Conservation (phyloP, 2,329 filamentous ascomycete species). For the Colletotrichum trifolii region DNA sequence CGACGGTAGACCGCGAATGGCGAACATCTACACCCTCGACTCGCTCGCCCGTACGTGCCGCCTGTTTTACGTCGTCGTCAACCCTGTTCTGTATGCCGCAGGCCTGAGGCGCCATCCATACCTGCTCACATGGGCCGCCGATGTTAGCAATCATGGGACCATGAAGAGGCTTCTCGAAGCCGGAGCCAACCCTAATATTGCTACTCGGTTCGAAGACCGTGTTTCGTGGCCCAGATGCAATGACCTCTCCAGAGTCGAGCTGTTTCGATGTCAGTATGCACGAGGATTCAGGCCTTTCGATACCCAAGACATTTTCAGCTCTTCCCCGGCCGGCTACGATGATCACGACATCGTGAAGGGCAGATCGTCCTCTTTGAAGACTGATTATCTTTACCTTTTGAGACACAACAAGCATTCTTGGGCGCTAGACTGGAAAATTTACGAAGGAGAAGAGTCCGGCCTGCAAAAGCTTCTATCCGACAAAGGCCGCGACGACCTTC, state of each 20-base stretch:
- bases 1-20: too few species aligned
- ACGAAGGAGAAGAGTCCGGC: background rate
- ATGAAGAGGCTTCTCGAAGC: background rate
- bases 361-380: too few species aligned
- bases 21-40: too few species aligned
- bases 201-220: background rate
- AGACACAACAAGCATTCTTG: too few species aligned
- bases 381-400: too few species aligned
- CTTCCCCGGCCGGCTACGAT: background rate
- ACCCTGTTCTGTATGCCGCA: background rate
- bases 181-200: background rate
- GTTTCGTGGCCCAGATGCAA: background rate
- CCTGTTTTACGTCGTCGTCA: background rate
- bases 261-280: too few species aligned
- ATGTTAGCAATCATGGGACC: background rate
- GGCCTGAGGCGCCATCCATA: background rate
- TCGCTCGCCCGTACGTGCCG: background rate
- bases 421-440: too few species aligned
- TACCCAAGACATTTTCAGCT: too few species aligned
- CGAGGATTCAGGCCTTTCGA: too few species aligned
- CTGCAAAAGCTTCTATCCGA: background rate
- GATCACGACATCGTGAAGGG: too few species aligned
- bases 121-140: slow-evolving; percentile 2
- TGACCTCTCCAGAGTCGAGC: background rate
- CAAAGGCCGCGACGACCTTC: background rate